Base-by-base conservation (phyloP, 805 yeast genomes). In the Kregervanrija pseudodelftensis region DNA sequence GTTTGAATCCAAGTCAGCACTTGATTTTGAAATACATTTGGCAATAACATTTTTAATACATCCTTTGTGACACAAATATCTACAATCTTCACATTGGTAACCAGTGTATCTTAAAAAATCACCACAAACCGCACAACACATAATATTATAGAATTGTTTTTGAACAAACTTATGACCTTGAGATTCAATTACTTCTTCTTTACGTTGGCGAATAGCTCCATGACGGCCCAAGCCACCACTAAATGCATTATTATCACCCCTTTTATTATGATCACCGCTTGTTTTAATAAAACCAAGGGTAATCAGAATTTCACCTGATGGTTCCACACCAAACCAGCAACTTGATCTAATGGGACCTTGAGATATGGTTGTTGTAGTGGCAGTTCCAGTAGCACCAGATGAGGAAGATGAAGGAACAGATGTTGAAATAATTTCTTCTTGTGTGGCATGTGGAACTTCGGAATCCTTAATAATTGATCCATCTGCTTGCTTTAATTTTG, bases 151-250 rank as follows among this genome's bases (percentile, higher is more conserved):
- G 61, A 90, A 89, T 61, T 89, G 96, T 56, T 87, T 91, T 63
- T 87, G 96, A 37, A 87, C 95, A 67, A 93, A 93, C 64, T 88
- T 95, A 67, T 93, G 99, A 13, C 99, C 99, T 61, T 88, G 95
- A 56, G 88, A 93, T 65, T 91, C 96, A 60, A 81, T 86, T 2
- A 93, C 87, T 53, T 86, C 95, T 58, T 82, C 87, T 54, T 90
- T 88, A 68, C 90, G 81, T 64, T 88, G 93, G 58, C 96, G 84
- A 52, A 93, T 91, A 50, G 99, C 99, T 69, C 97, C 98, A 61
- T 91, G 96, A 73, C 99, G 95, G 32, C 88, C 91, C 43, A 85
- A 71, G 0, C 87, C 87, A 43, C 84, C 84, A 39, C 76, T 66
- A 42, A 63, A 64, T 22, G 71, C 77, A 40, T 68, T 70, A 51